phyloP scores from a whole-genome alignment of 2,329 filamentous ascomycete species.

The Lachnellula cervina region DNA sequence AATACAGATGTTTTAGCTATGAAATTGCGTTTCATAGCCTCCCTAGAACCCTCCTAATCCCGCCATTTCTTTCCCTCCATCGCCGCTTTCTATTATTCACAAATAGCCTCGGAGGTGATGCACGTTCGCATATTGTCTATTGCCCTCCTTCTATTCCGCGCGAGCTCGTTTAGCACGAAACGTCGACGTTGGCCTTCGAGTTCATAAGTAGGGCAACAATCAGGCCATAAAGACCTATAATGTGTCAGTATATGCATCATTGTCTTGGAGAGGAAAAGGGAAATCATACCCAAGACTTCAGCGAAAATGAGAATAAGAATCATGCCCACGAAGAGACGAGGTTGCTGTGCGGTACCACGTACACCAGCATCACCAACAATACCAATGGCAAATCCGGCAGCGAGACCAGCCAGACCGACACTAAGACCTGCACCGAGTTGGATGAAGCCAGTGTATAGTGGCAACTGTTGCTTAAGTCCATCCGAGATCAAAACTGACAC shows the following conservation, averaged over 20 bases:
- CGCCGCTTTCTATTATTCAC: slow-evolving; percentile 25
- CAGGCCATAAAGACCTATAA: slow-evolving; percentile 88
- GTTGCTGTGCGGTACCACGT: slow-evolving; percentile 70
- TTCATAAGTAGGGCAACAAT: slow-evolving; percentile 99
- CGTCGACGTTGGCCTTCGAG: slow-evolving; percentile 73
- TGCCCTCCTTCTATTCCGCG: slow-evolving; percentile 20
- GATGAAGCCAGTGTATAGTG: slow-evolving; percentile 79
- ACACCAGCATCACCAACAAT: slow-evolving; percentile 89
- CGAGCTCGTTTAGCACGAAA: slow-evolving; percentile 48
- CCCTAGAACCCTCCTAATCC: slow-evolving; percentile 13
- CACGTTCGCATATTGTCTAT: slow-evolving; percentile 25
- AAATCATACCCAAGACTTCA: slow-evolving; percentile 67
- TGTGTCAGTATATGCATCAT: slow-evolving; percentile 25
- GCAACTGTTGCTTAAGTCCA: slow-evolving; percentile 64
- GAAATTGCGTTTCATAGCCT: slow-evolving; percentile 17
- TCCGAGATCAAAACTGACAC: slow-evolving; percentile 84
- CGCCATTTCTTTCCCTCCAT: slow-evolving; percentile 7
- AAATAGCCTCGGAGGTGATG: slow-evolving; percentile 22
- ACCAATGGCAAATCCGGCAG: slow-evolving; percentile 81
- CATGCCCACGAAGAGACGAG: slow-evolving; percentile 70
- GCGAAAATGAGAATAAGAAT: slow-evolving; percentile 82
- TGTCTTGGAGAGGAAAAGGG: background rate
- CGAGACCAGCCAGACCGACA: slow-evolving; percentile 77
- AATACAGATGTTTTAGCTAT: slow-evolving; percentile 31
- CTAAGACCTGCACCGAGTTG: slow-evolving; percentile 79